phyloP scores from a whole-genome alignment of 2,329 filamentous ascomycete species.

The Pseudogymnoascus sp. region DNA sequence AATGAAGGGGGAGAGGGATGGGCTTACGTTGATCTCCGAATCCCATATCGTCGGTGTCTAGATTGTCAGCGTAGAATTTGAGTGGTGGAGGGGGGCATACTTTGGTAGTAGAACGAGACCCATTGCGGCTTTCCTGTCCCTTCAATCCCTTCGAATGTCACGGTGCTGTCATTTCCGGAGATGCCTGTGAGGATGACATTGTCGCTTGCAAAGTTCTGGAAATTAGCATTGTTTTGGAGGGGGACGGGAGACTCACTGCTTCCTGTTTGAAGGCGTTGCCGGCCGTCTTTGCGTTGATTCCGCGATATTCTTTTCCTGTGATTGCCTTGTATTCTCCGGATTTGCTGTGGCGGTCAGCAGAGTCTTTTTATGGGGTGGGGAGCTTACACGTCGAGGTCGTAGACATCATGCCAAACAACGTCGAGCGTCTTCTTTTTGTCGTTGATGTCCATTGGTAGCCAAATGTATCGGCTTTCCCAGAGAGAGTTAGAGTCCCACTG shows the following conservation, averaged over 20 bases:
- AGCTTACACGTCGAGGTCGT: slow-evolving; percentile 42
- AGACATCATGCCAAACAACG: slow-evolving; percentile 47
- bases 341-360: slow-evolving; percentile 23
- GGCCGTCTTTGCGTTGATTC: slow-evolving; percentile 36
- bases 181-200: slow-evolving; percentile 44
- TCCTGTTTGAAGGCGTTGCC: slow-evolving; percentile 48
- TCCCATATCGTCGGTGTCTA: slow-evolving; percentile 50
- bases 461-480: slow-evolving; percentile 51
- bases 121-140: slow-evolving; percentile 45
- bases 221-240: background rate
- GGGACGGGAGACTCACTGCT: slow-evolving; percentile 38
- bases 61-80: background rate
- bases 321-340: slow-evolving; percentile 38
- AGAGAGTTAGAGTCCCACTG: slow-evolving; percentile 46
- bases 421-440: slow-evolving; percentile 43
- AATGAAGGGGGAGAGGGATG: background rate
- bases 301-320: slow-evolving; percentile 40
- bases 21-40: slow-evolving; percentile 35
- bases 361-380: background rate
- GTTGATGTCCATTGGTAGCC: slow-evolving; percentile 46
- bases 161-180: slow-evolving; percentile 46
- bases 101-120: slow-evolving; percentile 52
- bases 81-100: slow-evolving; percentile 10
- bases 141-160: slow-evolving; percentile 41
- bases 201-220: slow-evolving; percentile 37